These are phyloP conservation scores for Diaporthe eres DNA, from an alignment of 2,329 filamentous ascomycete species.

Conservation along the genomic window DNA sequence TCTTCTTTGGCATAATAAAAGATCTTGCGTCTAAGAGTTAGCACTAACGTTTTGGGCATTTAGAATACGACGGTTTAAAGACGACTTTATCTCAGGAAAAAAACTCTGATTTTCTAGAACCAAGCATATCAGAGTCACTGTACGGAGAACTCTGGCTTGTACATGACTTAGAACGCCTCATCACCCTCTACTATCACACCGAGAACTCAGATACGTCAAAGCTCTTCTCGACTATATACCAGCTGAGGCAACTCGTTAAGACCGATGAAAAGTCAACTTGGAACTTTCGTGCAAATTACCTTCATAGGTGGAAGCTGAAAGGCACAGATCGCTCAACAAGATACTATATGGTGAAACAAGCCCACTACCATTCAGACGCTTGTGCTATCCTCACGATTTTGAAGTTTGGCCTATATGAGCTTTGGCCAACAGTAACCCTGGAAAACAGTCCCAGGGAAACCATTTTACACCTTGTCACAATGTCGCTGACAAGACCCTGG, in stretches of 20 bases:
- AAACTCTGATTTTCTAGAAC: neutral
- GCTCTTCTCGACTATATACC: neutral
- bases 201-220: neutral
- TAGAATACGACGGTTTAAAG: neutral
- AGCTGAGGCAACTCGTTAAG: neutral
- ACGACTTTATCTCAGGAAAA: neutral
- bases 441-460: neutral
- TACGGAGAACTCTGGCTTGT: neutral
- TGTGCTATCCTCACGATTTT: neutral
- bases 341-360: neutral
- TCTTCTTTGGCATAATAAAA: neutral
- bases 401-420: neutral
- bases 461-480: neutral
- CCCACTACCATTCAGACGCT: neutral
- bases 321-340: too few relatives aligned
- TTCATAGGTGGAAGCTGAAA: neutral
- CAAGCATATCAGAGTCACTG: neutral
- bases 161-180: neutral
- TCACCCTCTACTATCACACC: neutral
- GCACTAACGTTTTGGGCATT: neutral
- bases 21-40: neutral
- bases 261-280: neutral
- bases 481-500: neutral
- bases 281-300: rapidly evolving
- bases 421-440: neutral